Evolutionary conservation across 768 basidiomycete species (phyloP).

Genomic region (Terana coerulea): DNA sequence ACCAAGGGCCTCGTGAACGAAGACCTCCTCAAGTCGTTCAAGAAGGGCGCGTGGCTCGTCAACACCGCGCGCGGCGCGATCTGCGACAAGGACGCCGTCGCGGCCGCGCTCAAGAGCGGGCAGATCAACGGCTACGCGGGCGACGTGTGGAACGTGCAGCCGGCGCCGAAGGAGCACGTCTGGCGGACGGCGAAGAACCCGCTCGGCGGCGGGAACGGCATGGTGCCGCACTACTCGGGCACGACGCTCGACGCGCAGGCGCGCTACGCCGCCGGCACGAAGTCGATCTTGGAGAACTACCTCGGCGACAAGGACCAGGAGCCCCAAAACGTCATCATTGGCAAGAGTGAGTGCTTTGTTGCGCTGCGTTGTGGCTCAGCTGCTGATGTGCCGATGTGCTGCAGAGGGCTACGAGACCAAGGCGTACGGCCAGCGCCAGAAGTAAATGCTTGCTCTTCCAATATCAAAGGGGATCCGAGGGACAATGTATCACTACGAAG

Average conservation of each 20-base stretch:
- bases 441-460: too few relatives aligned
- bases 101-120: slow-evolving; percentile 67
- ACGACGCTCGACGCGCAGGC: slow-evolving; percentile 88
- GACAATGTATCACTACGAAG: too few relatives aligned
- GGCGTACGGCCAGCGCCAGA: slow-evolving; percentile 14
- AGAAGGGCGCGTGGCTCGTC: slow-evolving; percentile 60
- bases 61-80: slow-evolving; percentile 92
- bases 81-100: slow-evolving; percentile 76
- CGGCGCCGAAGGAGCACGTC: slow-evolving; percentile 77
- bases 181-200: slow-evolving; percentile 81
- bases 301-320: slow-evolving; percentile 59
- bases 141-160: slow-evolving; percentile 84
- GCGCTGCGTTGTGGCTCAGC: not conserved
- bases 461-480: too few relatives aligned
- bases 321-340: slow-evolving; percentile 75
- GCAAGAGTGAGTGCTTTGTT: slow-evolving; percentile 20
- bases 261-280: slow-evolving; percentile 74
- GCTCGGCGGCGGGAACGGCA: slow-evolving; percentile 80
- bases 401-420: slow-evolving; percentile 18
- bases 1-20: slow-evolving; percentile 74
- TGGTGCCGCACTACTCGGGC: slow-evolving; percentile 83
- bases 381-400: not conserved
- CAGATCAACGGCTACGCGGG: slow-evolving; percentile 46
- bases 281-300: slow-evolving; percentile 67
- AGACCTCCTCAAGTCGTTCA: slow-evolving; percentile 80